A percentile compares a stretch with the other conserved stretches of the same genome.
phyloP scores from a whole-genome alignment of 208 protist species.

The Trypanosoma melophagium region DNA sequence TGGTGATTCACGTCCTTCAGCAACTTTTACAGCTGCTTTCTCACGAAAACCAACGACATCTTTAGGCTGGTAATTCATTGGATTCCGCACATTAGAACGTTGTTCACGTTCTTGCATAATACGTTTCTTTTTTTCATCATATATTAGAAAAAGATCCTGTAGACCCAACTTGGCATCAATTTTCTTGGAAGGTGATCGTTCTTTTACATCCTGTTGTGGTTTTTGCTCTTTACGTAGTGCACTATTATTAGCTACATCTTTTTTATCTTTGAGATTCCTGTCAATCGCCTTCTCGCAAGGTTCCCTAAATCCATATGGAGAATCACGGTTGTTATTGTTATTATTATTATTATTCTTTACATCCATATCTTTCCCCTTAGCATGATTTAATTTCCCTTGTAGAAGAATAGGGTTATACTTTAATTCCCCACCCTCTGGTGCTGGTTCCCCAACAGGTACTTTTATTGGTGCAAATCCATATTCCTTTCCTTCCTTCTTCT shows the following conservation, averaged over 20 bases:
- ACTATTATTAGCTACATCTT: not conserved
- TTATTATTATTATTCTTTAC: constrained; percentile 13
- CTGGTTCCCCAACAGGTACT: not conserved
- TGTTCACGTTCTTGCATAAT: constrained; percentile 22
- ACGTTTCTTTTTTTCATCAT: constrained; percentile 55
- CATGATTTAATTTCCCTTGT: constrained; percentile 7
- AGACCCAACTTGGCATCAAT: constrained; percentile 25
- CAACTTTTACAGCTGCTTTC: not conserved
- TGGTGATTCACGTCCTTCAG: too few relatives aligned
- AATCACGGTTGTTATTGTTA: not conserved
- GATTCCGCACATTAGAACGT: not conserved
- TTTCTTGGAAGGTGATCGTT: not conserved
- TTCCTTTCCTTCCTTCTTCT: not conserved
- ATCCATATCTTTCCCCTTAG: not conserved
- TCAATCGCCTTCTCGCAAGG: too few relatives aligned
- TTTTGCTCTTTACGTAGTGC: not conserved
- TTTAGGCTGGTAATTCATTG: constrained; percentile 22
- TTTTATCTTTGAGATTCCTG: not conserved
- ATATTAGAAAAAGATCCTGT: constrained; percentile 41
- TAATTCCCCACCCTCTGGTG: not conserved
- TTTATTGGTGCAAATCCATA: not conserved
- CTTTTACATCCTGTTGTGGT: not conserved
- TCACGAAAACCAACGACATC: not conserved
- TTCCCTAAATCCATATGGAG: not conserved
- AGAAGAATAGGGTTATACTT: constrained; percentile 15